Conservation (phyloP, 495 filamentous ascomycete genomes). For the Mytilinidion resinicola region DNA sequence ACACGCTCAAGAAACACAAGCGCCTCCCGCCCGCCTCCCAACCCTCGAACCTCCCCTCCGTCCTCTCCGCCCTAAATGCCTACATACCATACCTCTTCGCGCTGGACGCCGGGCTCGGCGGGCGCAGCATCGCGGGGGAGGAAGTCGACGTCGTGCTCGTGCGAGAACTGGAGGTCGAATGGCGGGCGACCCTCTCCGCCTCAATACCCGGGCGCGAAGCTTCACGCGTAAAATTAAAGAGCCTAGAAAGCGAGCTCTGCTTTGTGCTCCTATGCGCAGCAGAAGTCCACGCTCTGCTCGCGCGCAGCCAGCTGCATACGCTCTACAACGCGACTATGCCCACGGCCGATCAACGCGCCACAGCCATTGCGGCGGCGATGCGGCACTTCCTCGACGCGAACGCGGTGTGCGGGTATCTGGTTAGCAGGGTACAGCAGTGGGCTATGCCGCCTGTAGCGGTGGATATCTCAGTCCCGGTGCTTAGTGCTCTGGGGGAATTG, state of each 20-base stretch:
- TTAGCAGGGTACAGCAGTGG: slow-evolving; percentile 39
- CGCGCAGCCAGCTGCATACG: slow-evolving; percentile 51
- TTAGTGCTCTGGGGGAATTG: slow-evolving; percentile 65
- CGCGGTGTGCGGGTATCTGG: slow-evolving; percentile 66
- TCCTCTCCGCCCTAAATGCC: slow-evolving; percentile 60
- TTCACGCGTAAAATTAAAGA: slow-evolving; percentile 58
- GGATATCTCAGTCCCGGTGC: slow-evolving; percentile 59
- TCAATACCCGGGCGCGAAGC: slow-evolving; percentile 51
- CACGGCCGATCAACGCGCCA: slow-evolving; percentile 56
- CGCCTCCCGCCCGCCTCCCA: slow-evolving; percentile 63
- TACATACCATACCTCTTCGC: slow-evolving; percentile 78
- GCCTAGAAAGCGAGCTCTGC: slow-evolving; percentile 75
- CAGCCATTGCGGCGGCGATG: slow-evolving; percentile 67
- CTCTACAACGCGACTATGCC: slow-evolving; percentile 57
- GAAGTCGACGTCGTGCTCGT: slow-evolving; percentile 58
- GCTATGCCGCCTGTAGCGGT: slow-evolving; percentile 30
- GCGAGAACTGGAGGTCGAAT: slow-evolving; percentile 59
- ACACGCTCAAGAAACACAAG: slow-evolving; percentile 75
- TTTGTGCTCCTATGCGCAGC: slow-evolving; percentile 73
- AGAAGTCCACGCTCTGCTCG: slow-evolving; percentile 63
- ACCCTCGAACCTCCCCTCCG: slow-evolving; percentile 54
- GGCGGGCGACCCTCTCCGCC: slow-evolving; percentile 71
- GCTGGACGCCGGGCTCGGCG: slow-evolving; percentile 61
- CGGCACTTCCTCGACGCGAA: slow-evolving; percentile 71
- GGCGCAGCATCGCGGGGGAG: slow-evolving; percentile 44